Conservation (phyloP, 164 flowering plant species). For the Platanus orientalis region DNA sequence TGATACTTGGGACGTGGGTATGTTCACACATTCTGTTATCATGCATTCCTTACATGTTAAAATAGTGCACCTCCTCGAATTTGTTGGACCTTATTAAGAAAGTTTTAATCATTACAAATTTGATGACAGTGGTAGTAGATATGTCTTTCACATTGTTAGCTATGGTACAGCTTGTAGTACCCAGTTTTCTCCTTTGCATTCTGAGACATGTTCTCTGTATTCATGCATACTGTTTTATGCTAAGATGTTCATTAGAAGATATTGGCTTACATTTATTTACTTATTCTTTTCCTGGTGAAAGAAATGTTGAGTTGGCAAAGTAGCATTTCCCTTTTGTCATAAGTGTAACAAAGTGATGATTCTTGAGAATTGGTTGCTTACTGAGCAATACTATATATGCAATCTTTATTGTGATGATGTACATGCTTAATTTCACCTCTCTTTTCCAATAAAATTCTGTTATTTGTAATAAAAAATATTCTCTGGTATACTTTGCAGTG, state of each 20-base stretch:
- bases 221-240: too few relatives aligned
- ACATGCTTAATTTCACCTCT: not conserved
- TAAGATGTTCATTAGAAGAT: too few relatives aligned
- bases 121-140: not conserved
- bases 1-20: not conserved
- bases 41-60: not conserved
- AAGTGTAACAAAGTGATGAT: too few relatives aligned
- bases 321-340: too few relatives aligned
- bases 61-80: not conserved
- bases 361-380: too few relatives aligned
- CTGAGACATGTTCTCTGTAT: too few relatives aligned
- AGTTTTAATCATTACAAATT: not conserved
- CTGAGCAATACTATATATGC: not conserved
- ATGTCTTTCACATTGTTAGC: not conserved
- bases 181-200: not conserved
- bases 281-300: too few relatives aligned
- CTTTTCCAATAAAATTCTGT: too few relatives aligned
- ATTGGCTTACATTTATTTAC: too few relatives aligned
- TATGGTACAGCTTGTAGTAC: not conserved
- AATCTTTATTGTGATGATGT: not conserved
- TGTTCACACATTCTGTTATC: not conserved
- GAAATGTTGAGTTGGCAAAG: too few relatives aligned
- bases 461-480: not conserved
- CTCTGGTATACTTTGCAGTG: constrained; percentile 27
- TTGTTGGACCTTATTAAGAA: not conserved